phyloP scores from a whole-genome alignment of 805 yeast genomes.

The Hanseniaspora clermontiae region DNA sequence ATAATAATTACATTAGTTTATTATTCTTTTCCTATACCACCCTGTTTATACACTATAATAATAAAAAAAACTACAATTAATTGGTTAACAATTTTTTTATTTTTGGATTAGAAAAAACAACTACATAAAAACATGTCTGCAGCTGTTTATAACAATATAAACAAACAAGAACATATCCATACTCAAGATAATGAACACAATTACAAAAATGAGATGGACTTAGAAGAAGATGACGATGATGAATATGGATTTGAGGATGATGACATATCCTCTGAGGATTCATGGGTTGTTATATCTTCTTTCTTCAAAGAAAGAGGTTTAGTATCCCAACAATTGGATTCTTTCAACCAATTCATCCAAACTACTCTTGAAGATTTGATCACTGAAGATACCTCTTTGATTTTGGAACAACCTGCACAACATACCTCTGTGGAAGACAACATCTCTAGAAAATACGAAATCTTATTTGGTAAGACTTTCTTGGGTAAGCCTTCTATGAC shows the following conservation, averaged over 20 bases:
- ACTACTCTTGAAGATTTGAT: slow-evolving; percentile 94
- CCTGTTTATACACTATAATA: too few relatives aligned
- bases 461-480: slow-evolving; percentile 93
- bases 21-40: too few relatives aligned
- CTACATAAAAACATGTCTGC: slow-evolving; percentile 3
- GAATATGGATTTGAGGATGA: slow-evolving; percentile 57
- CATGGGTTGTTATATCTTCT: slow-evolving; percentile 96
- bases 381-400: slow-evolving; percentile 85
- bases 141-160: slow-evolving; percentile 5
- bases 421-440: slow-evolving; percentile 85
- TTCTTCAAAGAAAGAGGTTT: slow-evolving; percentile 93
- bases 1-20: neutral
- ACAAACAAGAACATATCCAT: neutral
- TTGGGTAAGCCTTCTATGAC: slow-evolving; percentile 96
- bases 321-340: slow-evolving; percentile 95
- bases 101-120: neutral
- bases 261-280: slow-evolving; percentile 90
- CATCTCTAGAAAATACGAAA: slow-evolving; percentile 83
- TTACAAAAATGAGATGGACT: neutral
- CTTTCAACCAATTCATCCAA: slow-evolving; percentile 95
- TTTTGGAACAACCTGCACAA: slow-evolving; percentile 96
- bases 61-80: too few relatives aligned
- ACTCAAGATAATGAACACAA: slow-evolving; percentile 1
- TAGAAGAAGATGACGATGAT: slow-evolving; percentile 35
- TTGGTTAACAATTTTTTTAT: too few relatives aligned